Evolutionary conservation across 306 rosid genomes (phyloP).

Genomic region (Luffa aegyptiaca): DNA sequence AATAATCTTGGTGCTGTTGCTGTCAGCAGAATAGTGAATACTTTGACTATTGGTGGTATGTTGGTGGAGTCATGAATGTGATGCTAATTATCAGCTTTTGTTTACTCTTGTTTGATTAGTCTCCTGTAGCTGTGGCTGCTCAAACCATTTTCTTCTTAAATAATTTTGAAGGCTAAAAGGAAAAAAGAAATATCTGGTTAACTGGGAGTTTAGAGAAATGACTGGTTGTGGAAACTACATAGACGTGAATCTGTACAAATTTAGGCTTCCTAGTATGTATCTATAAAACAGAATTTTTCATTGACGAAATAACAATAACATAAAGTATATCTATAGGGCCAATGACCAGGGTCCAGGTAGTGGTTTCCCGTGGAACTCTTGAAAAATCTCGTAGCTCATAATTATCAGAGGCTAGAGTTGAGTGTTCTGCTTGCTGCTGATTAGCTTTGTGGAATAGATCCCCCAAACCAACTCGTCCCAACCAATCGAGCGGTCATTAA

Average conservation of each 20-base stretch:
- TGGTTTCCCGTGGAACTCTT: background rate
- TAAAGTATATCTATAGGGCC: background rate
- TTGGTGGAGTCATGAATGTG: background rate
- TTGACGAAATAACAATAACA: background rate
- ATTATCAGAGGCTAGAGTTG: background rate
- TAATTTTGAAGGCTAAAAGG: background rate
- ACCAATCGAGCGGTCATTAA: background rate
- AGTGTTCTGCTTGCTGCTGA: background rate
- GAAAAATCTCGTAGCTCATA: background rate
- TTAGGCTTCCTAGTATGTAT: background rate
- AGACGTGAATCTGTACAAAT: background rate
- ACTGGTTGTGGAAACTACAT: background rate
- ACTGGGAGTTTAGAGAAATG: too few relatives aligned
- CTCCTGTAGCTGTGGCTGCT: background rate
- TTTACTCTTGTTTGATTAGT: background rate
- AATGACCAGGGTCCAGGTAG: background rate
- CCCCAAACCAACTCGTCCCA: background rate
- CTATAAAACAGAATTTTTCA: background rate
- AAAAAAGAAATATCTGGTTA: background rate
- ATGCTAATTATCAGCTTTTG: background rate
- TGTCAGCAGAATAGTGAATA: conserved; percentile 69
- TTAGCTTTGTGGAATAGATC: background rate
- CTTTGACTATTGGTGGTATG: conserved; percentile 66
- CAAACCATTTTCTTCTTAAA: background rate
- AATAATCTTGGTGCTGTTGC: conserved; percentile 58